Conservation (phyloP, 2,329 filamentous ascomycete species). For the Colletotrichum sp. region DNA sequence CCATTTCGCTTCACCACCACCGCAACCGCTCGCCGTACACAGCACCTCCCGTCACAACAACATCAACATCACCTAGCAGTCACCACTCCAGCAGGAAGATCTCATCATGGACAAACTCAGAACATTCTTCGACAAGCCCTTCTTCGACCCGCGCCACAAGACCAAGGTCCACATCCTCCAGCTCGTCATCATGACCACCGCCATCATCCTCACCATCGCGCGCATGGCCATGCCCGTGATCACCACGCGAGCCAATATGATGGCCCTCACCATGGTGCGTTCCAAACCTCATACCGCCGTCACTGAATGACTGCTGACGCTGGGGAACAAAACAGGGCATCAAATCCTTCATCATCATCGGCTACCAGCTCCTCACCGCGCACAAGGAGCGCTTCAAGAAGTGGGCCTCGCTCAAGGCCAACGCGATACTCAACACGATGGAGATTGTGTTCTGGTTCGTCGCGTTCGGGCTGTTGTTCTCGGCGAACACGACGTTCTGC, state of each 20-base stretch:
- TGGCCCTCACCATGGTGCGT: conserved; percentile 17
- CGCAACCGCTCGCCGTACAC: not conserved
- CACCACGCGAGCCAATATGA: conserved; percentile 10
- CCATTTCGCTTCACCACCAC: not conserved
- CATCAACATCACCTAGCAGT: not conserved
- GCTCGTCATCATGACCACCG: not conserved
- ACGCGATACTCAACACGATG: conserved; percentile 42
- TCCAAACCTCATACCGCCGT: not conserved
- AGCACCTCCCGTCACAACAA: not conserved
- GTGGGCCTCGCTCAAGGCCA: conserved; percentile 44
- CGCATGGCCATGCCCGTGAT: conserved; percentile 3
- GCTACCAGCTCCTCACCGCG: conserved; percentile 43
- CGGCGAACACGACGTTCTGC: conserved; percentile 9
- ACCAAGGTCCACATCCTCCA: conserved; percentile 13
- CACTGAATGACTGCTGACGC: not conserved
- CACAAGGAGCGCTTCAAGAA: conserved; percentile 34
- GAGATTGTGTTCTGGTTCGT: conserved; percentile 45
- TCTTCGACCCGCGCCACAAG: conserved; percentile 18
- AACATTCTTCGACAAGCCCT: not conserved
- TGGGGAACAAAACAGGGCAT: conserved; percentile 23
- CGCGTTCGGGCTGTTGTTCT: not conserved
- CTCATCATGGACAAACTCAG: not conserved
- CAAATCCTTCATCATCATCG: conserved; percentile 45
- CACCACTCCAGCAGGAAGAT: rapidly evolving
- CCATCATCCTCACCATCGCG: conserved; percentile 7